phyloP scores from a whole-genome alignment of 2,329 filamentous ascomycete genomes.

The Alternaria rosae region DNA sequence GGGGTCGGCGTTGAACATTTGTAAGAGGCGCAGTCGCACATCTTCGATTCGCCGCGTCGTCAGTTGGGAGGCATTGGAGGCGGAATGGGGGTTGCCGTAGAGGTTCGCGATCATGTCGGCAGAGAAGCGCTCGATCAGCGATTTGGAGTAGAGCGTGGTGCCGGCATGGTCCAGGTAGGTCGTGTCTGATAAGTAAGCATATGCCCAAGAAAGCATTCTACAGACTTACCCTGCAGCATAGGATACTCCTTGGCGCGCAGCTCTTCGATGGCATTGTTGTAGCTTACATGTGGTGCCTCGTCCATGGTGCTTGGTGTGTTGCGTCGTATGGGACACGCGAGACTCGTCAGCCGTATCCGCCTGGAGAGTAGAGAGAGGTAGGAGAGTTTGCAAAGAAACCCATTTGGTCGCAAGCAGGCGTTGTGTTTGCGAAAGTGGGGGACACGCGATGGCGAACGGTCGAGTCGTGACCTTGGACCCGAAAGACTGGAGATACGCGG shows the following conservation, averaged over 20 bases:
- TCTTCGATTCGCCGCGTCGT: conserved; percentile 79
- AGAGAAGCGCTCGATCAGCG: conserved; percentile 80
- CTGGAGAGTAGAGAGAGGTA: conserved; percentile 13
- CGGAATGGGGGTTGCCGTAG: conserved; percentile 92
- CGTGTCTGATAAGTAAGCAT: conserved; percentile 60
- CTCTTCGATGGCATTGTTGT: conserved; percentile 66
- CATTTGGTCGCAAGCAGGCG: conserved; percentile 36
- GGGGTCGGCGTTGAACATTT: conserved; percentile 82
- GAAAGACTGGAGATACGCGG: conserved; percentile 22
- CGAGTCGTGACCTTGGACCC: conserved; percentile 21
- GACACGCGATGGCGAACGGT: conserved; percentile 48
- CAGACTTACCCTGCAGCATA: conserved; percentile 68
- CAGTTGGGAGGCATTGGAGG: conserved; percentile 79
- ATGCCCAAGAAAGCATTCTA: not conserved
- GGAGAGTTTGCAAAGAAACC: conserved; percentile 16
- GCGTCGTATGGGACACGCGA: not conserved
- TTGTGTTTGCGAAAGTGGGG: conserved; percentile 44
- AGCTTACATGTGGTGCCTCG: conserved; percentile 46
- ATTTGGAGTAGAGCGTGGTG: conserved; percentile 84
- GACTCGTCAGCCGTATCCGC: conserved; percentile 33
- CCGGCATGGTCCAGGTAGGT: conserved; percentile 94
- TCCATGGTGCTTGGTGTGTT: conserved; percentile 32
- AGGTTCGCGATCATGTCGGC: conserved; percentile 79
- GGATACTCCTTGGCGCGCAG: conserved; percentile 70
- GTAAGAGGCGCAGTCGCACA: conserved; percentile 72